Percentiles rank a stretch among this genome's conserved stretches.
Conservation (phyloP, 2,329 filamentous ascomycete species). For the Aureobasidium pullulans region DNA sequence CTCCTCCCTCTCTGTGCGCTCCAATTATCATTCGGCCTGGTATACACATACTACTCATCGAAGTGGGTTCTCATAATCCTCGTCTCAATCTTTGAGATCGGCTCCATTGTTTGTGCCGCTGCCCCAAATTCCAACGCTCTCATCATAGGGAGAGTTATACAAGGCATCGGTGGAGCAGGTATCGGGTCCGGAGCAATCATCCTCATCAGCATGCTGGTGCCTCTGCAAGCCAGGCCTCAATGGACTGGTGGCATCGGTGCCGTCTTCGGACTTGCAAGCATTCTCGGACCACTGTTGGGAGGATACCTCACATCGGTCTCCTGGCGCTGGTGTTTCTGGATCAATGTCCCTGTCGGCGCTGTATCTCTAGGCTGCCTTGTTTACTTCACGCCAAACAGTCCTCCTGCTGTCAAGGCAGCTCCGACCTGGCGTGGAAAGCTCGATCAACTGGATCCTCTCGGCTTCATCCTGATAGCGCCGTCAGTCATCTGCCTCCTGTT, state of each 20-base stretch:
- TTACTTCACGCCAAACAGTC: slow-evolving; percentile 26
- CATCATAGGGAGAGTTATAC: slow-evolving; percentile 45
- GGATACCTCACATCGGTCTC: slow-evolving; percentile 41
- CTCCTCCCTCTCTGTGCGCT: slow-evolving; percentile 37
- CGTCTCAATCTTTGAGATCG: slow-evolving; percentile 36
- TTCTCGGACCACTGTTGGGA: slow-evolving; percentile 45
- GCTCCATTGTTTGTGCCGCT: slow-evolving; percentile 44
- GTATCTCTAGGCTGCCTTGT: slow-evolving; percentile 30
- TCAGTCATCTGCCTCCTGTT: slow-evolving; percentile 32
- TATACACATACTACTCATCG: slow-evolving; percentile 34
- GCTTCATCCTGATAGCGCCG: not conserved
- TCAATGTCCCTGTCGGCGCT: slow-evolving; percentile 32
- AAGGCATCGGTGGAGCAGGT: slow-evolving; percentile 48
- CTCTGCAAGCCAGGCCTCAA: slow-evolving; percentile 17
- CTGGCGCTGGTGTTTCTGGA: slow-evolving; percentile 48
- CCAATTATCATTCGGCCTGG: slow-evolving; percentile 35
- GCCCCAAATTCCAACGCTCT: slow-evolving; percentile 42
- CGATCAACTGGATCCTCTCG: slow-evolving; percentile 35
- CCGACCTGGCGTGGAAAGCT: slow-evolving; percentile 30
- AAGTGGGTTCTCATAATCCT: slow-evolving; percentile 37
- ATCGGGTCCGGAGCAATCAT: slow-evolving; percentile 36
- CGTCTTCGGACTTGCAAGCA: slow-evolving; percentile 36
- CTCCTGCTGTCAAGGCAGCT: slow-evolving; percentile 3
- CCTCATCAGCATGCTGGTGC: slow-evolving; percentile 18
- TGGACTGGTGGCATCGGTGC: slow-evolving; percentile 27